Conservation (phyloP, 2,329 filamentous ascomycete species). For the Botrytis aclada region DNA sequence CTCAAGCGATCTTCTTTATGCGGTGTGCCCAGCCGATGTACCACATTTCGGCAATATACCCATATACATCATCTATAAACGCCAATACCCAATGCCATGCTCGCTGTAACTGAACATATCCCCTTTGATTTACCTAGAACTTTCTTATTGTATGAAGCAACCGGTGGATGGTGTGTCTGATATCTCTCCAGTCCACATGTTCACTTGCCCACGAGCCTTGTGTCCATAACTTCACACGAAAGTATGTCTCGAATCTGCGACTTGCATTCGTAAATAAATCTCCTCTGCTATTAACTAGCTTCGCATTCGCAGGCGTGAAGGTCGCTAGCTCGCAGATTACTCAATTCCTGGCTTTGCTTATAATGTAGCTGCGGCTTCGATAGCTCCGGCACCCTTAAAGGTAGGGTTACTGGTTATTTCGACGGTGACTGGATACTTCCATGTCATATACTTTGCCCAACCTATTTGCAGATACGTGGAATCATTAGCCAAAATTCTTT, state of each 20-base stretch:
- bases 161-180: neutral
- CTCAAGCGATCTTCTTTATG: neutral
- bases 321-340: neutral
- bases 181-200: neutral
- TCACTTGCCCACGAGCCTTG: neutral
- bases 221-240: neutral
- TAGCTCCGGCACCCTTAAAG: constrained; percentile 61
- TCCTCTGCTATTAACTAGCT: neutral
- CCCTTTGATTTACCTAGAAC: neutral
- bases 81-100: neutral
- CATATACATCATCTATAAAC: constrained; percentile 2
- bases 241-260: neutral
- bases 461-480: constrained; percentile 49
- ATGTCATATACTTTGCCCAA: constrained; percentile 92
- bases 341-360: constrained; percentile 17
- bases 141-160: neutral
- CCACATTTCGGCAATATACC: neutral
- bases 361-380: constrained; percentile 51
- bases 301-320: neutral
- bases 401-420: constrained; percentile 58
- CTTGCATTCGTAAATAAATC: neutral
- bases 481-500: constrained; percentile 4
- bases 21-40: neutral
- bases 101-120: neutral
- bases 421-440: constrained; percentile 83